These are phyloP conservation scores for Syzygium oleosum DNA, from an alignment of 345 rosid species.

Conservation along the genomic window DNA sequence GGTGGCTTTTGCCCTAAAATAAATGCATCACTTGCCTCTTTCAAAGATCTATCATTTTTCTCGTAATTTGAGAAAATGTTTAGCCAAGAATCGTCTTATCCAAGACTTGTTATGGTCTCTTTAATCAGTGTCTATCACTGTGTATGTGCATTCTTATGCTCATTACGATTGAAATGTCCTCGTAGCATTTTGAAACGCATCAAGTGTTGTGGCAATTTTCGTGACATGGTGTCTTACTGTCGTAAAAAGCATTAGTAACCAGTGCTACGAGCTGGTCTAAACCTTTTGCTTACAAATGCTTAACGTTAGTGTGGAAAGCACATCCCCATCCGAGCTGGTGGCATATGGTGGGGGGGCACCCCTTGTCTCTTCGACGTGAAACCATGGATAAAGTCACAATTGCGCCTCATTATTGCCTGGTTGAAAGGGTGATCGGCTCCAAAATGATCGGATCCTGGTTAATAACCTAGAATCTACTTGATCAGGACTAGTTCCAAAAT, in stretches of 20 bases:
- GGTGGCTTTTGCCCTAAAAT: not conserved
- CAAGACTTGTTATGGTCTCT: not conserved
- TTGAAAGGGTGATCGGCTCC: not conserved
- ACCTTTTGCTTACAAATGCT: not conserved
- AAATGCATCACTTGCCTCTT: not conserved
- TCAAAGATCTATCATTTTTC: not conserved
- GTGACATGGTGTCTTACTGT: not conserved
- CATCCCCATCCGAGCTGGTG: not conserved
- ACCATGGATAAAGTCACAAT: not conserved
- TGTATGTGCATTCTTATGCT: not conserved
- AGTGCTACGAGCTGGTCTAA: not conserved
- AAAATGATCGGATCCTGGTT: not conserved
- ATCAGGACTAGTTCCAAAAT: accelerated
- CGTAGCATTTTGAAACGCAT: not conserved
- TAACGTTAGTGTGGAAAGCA: not conserved
- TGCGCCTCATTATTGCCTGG: not conserved
- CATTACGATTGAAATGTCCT: not conserved
- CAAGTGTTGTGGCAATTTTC: too few relatives aligned
- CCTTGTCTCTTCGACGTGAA: not conserved
- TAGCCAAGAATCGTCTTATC: not conserved
- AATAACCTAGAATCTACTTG: not conserved
- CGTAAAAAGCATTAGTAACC: not conserved
- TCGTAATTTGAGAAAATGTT: not conserved
- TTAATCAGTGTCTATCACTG: not conserved
- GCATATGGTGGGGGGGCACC: not conserved